Evolutionary conservation across 331 rosid species (phyloP), one percentile per base, ranked within the genome.

Genomic region (Arachis monticola): DNA sequence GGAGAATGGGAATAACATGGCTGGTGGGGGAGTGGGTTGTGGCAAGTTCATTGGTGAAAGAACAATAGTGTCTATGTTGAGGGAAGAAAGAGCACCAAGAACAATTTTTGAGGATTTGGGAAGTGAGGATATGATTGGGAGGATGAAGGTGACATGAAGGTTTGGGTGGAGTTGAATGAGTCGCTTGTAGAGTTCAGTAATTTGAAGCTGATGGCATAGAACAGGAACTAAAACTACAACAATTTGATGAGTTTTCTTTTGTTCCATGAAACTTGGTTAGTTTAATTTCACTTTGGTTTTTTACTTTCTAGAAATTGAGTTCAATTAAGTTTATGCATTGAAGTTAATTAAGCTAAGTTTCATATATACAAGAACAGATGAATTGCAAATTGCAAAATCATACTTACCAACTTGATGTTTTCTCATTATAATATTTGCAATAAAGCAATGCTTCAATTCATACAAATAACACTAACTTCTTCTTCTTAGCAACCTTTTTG

Each of bases 1-100:
- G 13, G 75, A 53, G 51, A 81, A 83, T 1, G 53, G 52, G 0
- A 81, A 64, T 38, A 38, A 38, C 8, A 55, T 70, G 10, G 73
- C 40, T 8, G 73, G 66, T 1, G 72, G 58, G 4, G 6, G n/a
- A 10, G 35, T 13, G 42, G 64, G 42, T 31, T 64, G 64, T 1
- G 82, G 79, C 72, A 83, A 80, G 77, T 81, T 81, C 5, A 76
- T 53, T 0, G 79, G 50, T 0, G 88, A 84, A 31, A 83, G 85
- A 75, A 81, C 61, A 30, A 64, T 38, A 65, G 51, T 7, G 63
- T 65, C 64, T 45, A 81, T 55, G 64, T 71, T 35, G 69, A 73
- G 69, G 3, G 42, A 32, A 8, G 83, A 79, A 9, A 84, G 81
- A 64, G 48, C 14, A 41, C 14, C 41, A 46, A 75, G 70, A 5